Percentiles rank a stretch among this genome's conserved stretches.
Evolutionary conservation across 129 eudicot species (phyloP).

Genomic region (Helianthus tuberosus): DNA sequence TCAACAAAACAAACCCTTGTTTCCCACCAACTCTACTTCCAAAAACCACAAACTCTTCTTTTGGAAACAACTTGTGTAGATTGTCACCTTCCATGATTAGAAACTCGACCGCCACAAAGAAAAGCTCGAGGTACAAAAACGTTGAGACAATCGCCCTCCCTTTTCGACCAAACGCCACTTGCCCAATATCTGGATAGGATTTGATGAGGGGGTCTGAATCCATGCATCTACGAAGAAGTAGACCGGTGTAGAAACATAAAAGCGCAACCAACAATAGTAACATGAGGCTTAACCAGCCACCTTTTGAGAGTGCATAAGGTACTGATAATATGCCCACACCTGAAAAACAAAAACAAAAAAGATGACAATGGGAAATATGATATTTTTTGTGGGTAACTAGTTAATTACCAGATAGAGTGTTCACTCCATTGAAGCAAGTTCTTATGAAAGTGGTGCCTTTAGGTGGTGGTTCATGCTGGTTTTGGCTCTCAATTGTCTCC

Average conservation of each 20-base stretch:
- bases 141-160: slow-evolving; percentile 53
- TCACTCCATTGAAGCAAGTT: slow-evolving; percentile 70
- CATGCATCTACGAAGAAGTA: slow-evolving; percentile 56
- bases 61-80: slow-evolving; percentile 48
- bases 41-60: slow-evolving; percentile 24
- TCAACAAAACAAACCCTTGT: slow-evolving; percentile 43
- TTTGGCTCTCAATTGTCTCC: slow-evolving; percentile 50
- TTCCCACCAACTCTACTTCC: slow-evolving; percentile 43
- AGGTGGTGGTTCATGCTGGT: slow-evolving; percentile 27
- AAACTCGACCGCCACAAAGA: slow-evolving; percentile 68
- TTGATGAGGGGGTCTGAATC: slow-evolving; percentile 48
- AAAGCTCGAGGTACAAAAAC: slow-evolving; percentile 60
- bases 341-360: slow-evolving; percentile 12
- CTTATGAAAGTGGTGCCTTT: slow-evolving; percentile 62
- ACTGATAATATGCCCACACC: slow-evolving; percentile 60
- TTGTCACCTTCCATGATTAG: slow-evolving; percentile 55
- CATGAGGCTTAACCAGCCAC: slow-evolving; percentile 58
- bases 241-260: slow-evolving; percentile 59
- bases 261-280: slow-evolving; percentile 47
- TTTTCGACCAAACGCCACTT: slow-evolving; percentile 57
- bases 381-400: background rate
- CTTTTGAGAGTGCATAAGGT: slow-evolving; percentile 60
- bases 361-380: background rate
- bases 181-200: slow-evolving; percentile 65
- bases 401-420: slow-evolving; percentile 54